phyloP scores from a whole-genome alignment of 2,329 filamentous ascomycete genomes.

The Pseudogymnoascus sp. region DNA sequence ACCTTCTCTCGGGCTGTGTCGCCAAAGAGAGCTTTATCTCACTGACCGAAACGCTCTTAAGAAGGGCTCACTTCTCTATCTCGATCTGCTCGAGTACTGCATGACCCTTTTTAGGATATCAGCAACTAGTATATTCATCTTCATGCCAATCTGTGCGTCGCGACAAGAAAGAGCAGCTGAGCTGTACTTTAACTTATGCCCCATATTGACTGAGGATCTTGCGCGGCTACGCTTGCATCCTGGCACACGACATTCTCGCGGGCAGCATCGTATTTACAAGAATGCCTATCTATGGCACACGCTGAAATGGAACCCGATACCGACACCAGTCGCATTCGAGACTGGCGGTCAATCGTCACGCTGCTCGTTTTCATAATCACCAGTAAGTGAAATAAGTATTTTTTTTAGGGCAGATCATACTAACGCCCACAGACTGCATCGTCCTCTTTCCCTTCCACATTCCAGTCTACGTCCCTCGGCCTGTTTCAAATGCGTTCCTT shows the following conservation, averaged over 20 bases:
- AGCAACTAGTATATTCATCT: not conserved
- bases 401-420: not conserved
- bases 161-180: not conserved
- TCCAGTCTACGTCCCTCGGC: constrained; percentile 49
- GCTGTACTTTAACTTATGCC: not conserved
- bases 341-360: constrained; percentile 63
- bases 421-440: constrained; percentile 45
- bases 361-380: constrained; percentile 60
- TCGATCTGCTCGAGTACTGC: not conserved
- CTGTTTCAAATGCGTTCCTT: constrained; percentile 37
- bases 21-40: not conserved
- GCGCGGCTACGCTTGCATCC: not conserved
- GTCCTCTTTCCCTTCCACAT: constrained; percentile 63
- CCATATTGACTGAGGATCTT: not conserved
- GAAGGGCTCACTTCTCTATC: not conserved
- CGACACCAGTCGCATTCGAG: constrained; percentile 47
- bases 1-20: not conserved
- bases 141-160: not conserved
- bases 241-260: not conserved
- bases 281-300: not conserved
- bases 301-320: constrained; percentile 29
- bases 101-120: not conserved
- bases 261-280: not conserved
- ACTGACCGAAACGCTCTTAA: not conserved
- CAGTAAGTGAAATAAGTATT: constrained; percentile 52